phyloP scores from a whole-genome alignment of 768 basidiomycete genomes.

The Phylloporus scabripes region DNA sequence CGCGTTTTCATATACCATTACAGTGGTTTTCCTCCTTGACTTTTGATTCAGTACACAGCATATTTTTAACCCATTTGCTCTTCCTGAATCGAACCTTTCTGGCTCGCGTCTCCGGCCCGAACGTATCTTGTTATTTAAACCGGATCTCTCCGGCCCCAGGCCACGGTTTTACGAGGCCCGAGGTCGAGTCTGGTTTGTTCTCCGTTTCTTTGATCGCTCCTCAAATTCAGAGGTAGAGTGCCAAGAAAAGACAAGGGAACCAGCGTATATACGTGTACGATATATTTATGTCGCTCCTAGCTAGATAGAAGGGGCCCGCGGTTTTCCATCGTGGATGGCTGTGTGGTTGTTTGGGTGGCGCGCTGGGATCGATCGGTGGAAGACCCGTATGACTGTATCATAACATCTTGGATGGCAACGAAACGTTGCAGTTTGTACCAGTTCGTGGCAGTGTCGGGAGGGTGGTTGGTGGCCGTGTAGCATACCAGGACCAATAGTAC shows the following conservation, averaged over 20 bases:
- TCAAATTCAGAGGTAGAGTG: conserved; percentile 5
- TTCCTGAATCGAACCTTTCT: conserved; percentile 17
- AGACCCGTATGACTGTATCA: neutral
- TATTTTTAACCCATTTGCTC: conserved; percentile 12
- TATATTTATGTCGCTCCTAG: conserved; percentile 18
- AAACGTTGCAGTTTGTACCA: neutral
- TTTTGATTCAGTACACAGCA: conserved; percentile 16
- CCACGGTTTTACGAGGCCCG: conserved; percentile 6
- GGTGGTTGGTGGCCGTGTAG: neutral
- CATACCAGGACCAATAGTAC: too few relatives aligned
- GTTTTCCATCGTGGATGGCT: neutral
- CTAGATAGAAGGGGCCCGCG: neutral
- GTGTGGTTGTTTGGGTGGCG: neutral
- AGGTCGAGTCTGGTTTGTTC: conserved; percentile 1
- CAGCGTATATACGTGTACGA: conserved; percentile 19
- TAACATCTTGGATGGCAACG: neutral
- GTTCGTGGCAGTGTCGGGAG: neutral
- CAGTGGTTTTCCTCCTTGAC: conserved; percentile 13
- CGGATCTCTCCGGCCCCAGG: conserved; percentile 17
- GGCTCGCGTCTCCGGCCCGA: conserved; percentile 7
- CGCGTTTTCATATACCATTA: conserved; percentile 18
- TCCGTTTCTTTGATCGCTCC: conserved; percentile 2
- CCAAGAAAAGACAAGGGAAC: conserved; percentile 5
- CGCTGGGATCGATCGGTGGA: conserved; percentile 8
- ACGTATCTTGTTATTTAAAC: conserved; percentile 23